A percentile compares a stretch with the other conserved stretches of the same genome.
phyloP scores from a whole-genome alignment of 805 yeast species.

The Kuraishia floccosa region DNA sequence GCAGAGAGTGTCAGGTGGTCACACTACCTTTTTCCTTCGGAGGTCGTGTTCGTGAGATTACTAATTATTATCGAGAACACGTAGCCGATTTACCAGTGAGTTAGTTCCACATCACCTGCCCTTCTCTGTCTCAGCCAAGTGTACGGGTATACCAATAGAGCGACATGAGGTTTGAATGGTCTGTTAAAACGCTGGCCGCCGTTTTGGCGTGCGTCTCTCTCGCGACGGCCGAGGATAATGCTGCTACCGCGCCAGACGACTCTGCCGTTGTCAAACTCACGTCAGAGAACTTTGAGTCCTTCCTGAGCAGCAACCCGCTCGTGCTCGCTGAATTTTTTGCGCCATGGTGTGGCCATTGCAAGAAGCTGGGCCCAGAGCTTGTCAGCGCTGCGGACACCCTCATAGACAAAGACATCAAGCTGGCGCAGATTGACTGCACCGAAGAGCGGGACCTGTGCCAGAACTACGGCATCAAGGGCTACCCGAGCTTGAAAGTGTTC shows the following conservation, averaged over 20 bases:
- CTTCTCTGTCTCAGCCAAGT: not conserved
- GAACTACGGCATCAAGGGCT: conserved; percentile 61
- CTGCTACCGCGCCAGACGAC: conserved; percentile 68
- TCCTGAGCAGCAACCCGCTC: conserved; percentile 61
- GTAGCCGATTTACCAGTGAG: too few species aligned
- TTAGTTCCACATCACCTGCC: too few species aligned
- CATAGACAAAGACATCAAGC: conserved; percentile 47
- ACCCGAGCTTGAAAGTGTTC: conserved; percentile 76
- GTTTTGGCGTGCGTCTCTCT: conserved; percentile 14
- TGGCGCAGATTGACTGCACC: conserved; percentile 83
- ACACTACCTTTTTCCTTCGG: too few species aligned
- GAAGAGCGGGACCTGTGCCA: conserved; percentile 64
- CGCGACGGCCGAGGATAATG: conserved; percentile 30
- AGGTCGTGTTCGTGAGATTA: too few species aligned
- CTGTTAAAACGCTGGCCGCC: conserved; percentile 7
- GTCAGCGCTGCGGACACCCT: conserved; percentile 59
- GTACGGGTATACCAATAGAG: not conserved
- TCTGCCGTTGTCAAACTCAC: conserved; percentile 82
- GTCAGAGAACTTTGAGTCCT: conserved; percentile 50
- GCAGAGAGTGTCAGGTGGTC: too few species aligned
- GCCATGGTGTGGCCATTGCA: conserved; percentile 98
- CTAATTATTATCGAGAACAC: too few species aligned
- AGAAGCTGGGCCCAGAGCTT: conserved; percentile 74
- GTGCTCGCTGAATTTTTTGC: conserved; percentile 85
- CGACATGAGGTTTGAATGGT: conserved; percentile 3